Evolutionary conservation across 768 basidiomycete genomes (phyloP).

Genomic region (Cystofilobasidium capitatum): DNA sequence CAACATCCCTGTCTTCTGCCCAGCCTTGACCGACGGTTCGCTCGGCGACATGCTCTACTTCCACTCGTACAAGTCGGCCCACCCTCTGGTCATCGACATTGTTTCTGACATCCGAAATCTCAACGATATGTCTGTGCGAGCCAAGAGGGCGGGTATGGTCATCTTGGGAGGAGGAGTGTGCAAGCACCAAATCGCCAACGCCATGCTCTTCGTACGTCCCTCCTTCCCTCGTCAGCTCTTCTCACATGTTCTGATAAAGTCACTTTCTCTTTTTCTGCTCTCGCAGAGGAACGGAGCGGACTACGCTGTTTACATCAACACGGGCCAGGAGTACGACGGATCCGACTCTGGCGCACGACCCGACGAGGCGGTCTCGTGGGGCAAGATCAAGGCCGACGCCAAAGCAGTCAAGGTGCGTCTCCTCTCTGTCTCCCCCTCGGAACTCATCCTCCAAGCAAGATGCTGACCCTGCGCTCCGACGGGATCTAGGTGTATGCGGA

Average conservation of each 20-base stretch:
- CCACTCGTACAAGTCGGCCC: constrained; percentile 52
- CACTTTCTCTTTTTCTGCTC: not conserved
- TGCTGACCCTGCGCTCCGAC: not conserved
- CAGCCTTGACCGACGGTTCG: constrained; percentile 93
- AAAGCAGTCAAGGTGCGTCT: constrained; percentile 41
- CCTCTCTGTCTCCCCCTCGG: not conserved
- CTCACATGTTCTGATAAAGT: not conserved
- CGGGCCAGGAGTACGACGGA: constrained; percentile 97
- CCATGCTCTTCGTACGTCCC: constrained; percentile 82
- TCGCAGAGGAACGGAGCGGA: constrained; percentile 91
- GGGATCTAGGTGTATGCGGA: constrained; percentile 72
- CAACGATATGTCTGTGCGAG: constrained; percentile 78
- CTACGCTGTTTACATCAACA: constrained; percentile 94
- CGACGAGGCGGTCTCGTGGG: constrained; percentile 97
- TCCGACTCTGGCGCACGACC: constrained; percentile 94
- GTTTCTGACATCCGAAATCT: constrained; percentile 84
- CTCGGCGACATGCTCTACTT: constrained; percentile 99
- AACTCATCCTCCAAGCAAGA: not conserved
- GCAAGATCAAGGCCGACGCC: constrained; percentile 77
- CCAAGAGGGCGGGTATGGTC: constrained; percentile 95
- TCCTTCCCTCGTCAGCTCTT: not conserved
- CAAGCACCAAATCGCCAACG: constrained; percentile 99
- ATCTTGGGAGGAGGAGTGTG: constrained; percentile 95
- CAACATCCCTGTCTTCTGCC: constrained; percentile 96
- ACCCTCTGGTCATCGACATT: constrained; percentile 69